Evolutionary conservation across 129 eudicot genomes (phyloP), one percentile per base, ranked within the genome.

Genomic region (Calendula officinalis): DNA sequence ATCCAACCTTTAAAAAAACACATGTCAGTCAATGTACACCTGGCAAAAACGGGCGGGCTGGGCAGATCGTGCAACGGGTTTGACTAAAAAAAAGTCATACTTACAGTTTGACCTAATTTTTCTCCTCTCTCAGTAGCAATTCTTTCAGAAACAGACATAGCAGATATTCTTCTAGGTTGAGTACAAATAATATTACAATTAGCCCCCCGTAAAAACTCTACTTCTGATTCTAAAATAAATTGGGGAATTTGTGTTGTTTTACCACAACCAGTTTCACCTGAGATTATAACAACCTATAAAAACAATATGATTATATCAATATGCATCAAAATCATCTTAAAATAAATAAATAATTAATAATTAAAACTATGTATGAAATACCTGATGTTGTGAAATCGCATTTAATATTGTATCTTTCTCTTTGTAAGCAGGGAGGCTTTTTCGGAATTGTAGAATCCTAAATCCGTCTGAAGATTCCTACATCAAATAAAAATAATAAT

Each of bases 181-280:
- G 99, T 94, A 63, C 99, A 94, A 54, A 89, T 78, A 57, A 94
- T 89, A 52, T 81, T 94, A 78, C 99, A 94, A 43, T 53, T 61
- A 68, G 92, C 88, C 59, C 99, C 99, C 64, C 80, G 90, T 40
- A 73, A 44, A 51, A 76, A 82, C 37, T 86, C 80, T 22, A 86
- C 80, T 76, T 89, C 97, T 17, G 94, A 82, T 73, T 94, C 99
- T 72, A 94, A 64, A 62, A 94, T 94, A 56, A 79, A 94, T 72
- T 94, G 99, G 56, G 99, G 99, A 77, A 94, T 89, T 75, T 94
- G 99, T 11, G 99, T 94, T 40, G 99, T 89, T 82, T 94, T 94
- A 43, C 99, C 99, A 57, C 99, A 94, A 66, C 99, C 99, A 53
- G 99, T 94, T 82, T 94, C 99, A 86, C 99, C 99, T 62, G 99